Evolutionary conservation across 148 eudicot species (phyloP), one percentile per base, ranked within the genome.

Genomic region (Vaccinium macrocarpon): DNA sequence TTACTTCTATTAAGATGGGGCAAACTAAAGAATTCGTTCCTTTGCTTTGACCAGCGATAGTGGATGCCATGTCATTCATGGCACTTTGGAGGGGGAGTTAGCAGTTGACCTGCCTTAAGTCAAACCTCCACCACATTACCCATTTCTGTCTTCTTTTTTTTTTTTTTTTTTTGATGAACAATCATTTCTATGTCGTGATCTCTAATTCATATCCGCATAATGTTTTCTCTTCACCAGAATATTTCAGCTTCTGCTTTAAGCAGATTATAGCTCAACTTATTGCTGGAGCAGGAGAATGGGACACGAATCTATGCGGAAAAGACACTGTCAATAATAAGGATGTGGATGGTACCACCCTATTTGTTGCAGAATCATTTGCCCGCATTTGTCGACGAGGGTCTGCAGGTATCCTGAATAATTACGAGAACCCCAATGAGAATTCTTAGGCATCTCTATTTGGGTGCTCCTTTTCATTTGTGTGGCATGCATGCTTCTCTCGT

Each of bases 321-420:
- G 82, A 87, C 71, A 85, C 51, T 68, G 55, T 81, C 74, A 49
- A 66, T 77, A 79, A 82, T 78, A 79, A 21, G 74, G 87, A 83
- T 59, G 25, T 66, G 76, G 88, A 89, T 87, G 91, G 90, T 64
- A 64, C 92, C 82, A 82, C 89, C 70, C 88, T 85, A 82, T 94
- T 93, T 87, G 87, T 92, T 83, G 99, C 94, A 79, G 97, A 95
- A 80, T 84, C 90, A 87, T 89, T 94, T 89, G 87, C 94, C 72
- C 95, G 98, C 62, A 91, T 96, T 78, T 91, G 95, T 83, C 94
- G 99, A 51, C 95, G 99, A 85, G 99, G 99, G 59, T 93, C 97
- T 86, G 82, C 94, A 86, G 98, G 99, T 96, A 93, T 79, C 83
- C n/a, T 74, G 51, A 51, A 52, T 27, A 25, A 51, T 18, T 56